Evolutionary conservation across 768 basidiomycete genomes (phyloP).

Genomic region (Hygrocybe punicea): DNA sequence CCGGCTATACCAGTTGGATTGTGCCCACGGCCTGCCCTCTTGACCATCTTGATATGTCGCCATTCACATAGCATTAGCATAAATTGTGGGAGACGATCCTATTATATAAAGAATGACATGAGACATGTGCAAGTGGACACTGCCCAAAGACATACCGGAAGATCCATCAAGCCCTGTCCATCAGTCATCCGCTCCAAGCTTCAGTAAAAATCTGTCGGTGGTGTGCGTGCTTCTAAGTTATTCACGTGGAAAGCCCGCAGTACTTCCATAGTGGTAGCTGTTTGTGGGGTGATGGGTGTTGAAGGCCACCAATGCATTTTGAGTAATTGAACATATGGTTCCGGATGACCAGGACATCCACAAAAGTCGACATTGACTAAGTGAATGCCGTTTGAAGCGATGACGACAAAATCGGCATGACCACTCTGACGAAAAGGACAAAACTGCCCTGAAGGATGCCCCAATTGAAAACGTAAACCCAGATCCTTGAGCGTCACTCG

Average conservation of each 20-base stretch:
- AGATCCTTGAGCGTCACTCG: neutral
- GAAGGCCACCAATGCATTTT: constrained; percentile 13
- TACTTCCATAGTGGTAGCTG: constrained; percentile 16
- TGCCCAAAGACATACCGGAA: constrained; percentile 11
- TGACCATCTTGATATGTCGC: constrained; percentile 15
- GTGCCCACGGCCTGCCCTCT: constrained; percentile 15
- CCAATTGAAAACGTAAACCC: constrained; percentile 16
- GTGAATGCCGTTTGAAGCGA: too few relatives aligned
- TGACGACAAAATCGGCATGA: too few relatives aligned
- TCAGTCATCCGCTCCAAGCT: constrained; percentile 11
- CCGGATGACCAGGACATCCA: too few relatives aligned
- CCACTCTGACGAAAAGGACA: too few relatives aligned
- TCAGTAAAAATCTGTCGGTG: constrained; percentile 20
- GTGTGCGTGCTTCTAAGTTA: constrained; percentile 12
- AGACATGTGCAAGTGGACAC: too few relatives aligned
- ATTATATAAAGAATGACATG: neutral
- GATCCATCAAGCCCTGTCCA: constrained; percentile 1
- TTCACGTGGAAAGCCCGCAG: constrained; percentile 20
- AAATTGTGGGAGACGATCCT: neutral
- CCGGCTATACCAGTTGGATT: constrained; percentile 9
- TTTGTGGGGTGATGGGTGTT: constrained; percentile 18
- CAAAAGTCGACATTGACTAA: too few relatives aligned
- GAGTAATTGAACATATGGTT: constrained; percentile 13
- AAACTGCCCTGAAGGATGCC: too few relatives aligned
- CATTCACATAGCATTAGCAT: constrained; percentile 13